These are phyloP conservation scores for Wickerhamiella azymoides DNA, from an alignment of 805 yeast species.

Conservation along the genomic window DNA sequence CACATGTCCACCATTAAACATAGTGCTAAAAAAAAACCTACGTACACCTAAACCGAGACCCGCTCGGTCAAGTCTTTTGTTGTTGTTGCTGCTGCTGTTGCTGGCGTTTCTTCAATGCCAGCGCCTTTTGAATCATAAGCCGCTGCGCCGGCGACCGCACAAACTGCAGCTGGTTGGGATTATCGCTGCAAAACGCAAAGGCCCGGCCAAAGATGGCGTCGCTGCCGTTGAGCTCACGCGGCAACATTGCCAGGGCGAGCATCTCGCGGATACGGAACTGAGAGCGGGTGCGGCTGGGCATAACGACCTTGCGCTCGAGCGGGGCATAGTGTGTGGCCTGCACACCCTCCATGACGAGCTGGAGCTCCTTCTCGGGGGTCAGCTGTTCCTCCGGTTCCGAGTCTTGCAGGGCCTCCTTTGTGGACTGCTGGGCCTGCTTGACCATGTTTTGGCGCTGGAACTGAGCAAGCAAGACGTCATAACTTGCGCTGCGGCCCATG, in stretches of 20 bases:
- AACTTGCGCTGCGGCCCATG: constrained; percentile 82
- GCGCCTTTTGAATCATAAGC: constrained; percentile 12
- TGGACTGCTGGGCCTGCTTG: constrained; percentile 26
- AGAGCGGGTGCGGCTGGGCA: constrained; percentile 58
- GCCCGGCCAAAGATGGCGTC: constrained; percentile 61
- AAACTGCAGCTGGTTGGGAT: constrained; percentile 37
- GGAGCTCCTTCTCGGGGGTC: constrained; percentile 66
- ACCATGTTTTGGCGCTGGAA: constrained; percentile 91
- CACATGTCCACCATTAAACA: no score
- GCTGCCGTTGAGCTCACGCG: constrained; percentile 36
- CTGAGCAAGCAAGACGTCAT: constrained; percentile 73
- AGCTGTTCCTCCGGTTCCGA: constrained; percentile 42
- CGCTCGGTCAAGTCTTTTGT: not conserved
- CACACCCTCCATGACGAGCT: constrained; percentile 80
- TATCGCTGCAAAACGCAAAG: constrained; percentile 59
- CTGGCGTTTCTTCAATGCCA: not conserved
- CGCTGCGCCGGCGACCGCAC: constrained; percentile 26
- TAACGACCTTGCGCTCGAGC: constrained; percentile 54
- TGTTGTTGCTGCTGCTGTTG: constrained; percentile 8
- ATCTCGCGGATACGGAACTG: constrained; percentile 85
- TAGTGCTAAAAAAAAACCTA: not conserved
- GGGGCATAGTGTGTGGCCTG: constrained; percentile 42
- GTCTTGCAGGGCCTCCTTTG: constrained; percentile 21
- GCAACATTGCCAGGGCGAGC: constrained; percentile 64
- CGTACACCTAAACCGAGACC: not conserved